Base-by-base conservation (phyloP, 495 filamentous ascomycete species). In the Geoglossum glabrum region DNA sequence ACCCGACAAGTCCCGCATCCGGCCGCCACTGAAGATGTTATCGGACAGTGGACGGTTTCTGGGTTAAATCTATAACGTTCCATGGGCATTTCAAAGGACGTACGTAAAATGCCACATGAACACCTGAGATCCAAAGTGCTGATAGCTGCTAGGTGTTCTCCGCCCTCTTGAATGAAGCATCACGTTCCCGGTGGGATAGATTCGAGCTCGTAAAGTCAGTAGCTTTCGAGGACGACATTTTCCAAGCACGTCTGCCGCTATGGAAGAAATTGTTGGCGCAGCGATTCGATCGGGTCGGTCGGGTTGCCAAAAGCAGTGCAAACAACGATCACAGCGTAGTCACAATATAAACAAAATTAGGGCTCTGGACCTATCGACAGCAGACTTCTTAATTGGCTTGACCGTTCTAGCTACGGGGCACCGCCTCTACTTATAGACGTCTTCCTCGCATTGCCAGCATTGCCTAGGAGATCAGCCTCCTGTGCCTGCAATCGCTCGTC, bases 401-500 rank as follows among this genome's bases (percentile, higher is more conserved):
- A n/a, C n/a, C n/a, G n/a, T n/a, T n/a, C n/a, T n/a, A n/a, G n/a
- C n/a, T n/a, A n/a, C n/a, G n/a, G n/a, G n/a, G n/a, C n/a, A n/a
- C n/a, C n/a, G n/a, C n/a, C n/a, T n/a, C n/a, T n/a, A n/a, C n/a
- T n/a, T n/a, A n/a, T n/a, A n/a, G n/a, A n/a, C n/a, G n/a, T n/a
- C n/a, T n/a, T n/a, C n/a, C n/a, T n/a, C n/a, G n/a, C n/a, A n/a
- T n/a, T n/a, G 59, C 64, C 77, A 49, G 79, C 85, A 38, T 70
- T 87, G 67, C 1, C 64, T 95, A 47, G 90, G 88, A 1, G 73
- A 75, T 23, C 76, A 74, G 51, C 79, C 80, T 0, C 67, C 69
- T 30, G 72, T 74, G 4, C 78, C 81, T 17, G 76, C 81, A n/a
- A 79, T 95, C 28, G 87, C 80, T 63, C 76, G 92, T 6, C 89